Conservation (phyloP, 352 stramenopile genomes). For the Globisporangium irregulare region DNA sequence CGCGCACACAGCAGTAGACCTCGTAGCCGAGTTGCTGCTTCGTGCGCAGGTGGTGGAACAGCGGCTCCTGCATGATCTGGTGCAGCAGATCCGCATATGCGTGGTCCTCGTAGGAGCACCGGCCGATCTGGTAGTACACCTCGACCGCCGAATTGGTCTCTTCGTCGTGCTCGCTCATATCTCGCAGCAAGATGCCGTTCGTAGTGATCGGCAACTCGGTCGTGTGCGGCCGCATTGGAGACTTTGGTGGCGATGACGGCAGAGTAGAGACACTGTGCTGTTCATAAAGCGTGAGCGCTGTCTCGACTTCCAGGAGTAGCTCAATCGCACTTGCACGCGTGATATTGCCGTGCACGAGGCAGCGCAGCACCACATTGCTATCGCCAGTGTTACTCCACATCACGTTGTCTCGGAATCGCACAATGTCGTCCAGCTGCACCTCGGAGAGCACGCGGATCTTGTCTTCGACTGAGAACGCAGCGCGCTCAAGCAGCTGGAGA, state of each 20-base stretch:
- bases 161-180: conserved; percentile 54
- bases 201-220: conserved; percentile 46
- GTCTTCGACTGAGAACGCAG: conserved; percentile 53
- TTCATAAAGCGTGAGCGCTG: not conserved
- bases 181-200: conserved; percentile 58
- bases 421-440: conserved; percentile 26
- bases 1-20: conserved; percentile 68
- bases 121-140: conserved; percentile 82
- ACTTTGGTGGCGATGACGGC: conserved; percentile 13
- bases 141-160: conserved; percentile 83
- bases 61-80: conserved; percentile 74
- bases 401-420: conserved; percentile 20
- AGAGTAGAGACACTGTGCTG: not conserved
- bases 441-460: conserved; percentile 46
- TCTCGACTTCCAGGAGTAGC: conserved; percentile 40
- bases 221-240: conserved; percentile 36
- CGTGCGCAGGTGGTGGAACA: conserved; percentile 82
- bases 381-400: conserved; percentile 22
- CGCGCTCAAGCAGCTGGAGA: conserved; percentile 63
- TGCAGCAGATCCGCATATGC: conserved; percentile 73
- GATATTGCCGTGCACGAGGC: conserved; percentile 71
- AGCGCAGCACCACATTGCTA: conserved; percentile 22
- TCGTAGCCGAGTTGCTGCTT: conserved; percentile 83
- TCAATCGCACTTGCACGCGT: conserved; percentile 27
- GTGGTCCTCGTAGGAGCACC: conserved; percentile 37